Base-by-base conservation (phyloP, 2,329 filamentous ascomycete genomes). In the Dothideomycetes sp. region DNA sequence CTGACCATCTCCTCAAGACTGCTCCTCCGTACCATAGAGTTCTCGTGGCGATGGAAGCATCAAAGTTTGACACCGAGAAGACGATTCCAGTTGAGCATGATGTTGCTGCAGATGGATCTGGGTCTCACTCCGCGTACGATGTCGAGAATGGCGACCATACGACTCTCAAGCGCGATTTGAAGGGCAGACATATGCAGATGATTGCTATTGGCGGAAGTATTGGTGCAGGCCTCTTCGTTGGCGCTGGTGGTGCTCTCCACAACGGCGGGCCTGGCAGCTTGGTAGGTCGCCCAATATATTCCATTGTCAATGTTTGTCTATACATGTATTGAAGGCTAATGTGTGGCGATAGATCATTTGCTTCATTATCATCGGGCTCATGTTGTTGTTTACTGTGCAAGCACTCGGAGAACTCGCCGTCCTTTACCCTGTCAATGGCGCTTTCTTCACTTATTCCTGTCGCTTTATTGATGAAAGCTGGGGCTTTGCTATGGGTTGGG, bases 211-310 rank as follows among this genome's bases (percentile, higher is more conserved):
- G 54, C 30, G 54, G 51, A 3, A 50, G 50, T 16, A 70, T 73
- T 39, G 70, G 70, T 38, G 73, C 70, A 24, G 71, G 71, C 53
- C 58, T 74, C 4, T 75, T 73, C 50, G 69, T 74, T 37, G 66
- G 68, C 37, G 66, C 65, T 34, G 70, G 70, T 32, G 52, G 58
- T 31, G 64, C 68, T 5, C 58, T 73, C 31, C 56, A 62, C 11
- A 65, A 54, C 3, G 68, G 66, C 52, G 70, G 70, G 19, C 70
- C 70, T 19, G 61, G 56, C 7, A 63, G 63, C 37, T 58, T 64
- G 22, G 36, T 42, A 19, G 5, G 40, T 31, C 4, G 19, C 32
- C n/a, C n/a, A 12, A 12, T 7, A 27, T 7, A 7, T n/a, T n/a
- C n/a, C n/a, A n/a, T n/a, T n/a, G n/a, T n/a, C n/a, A n/a, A n/a